Base-by-base conservation (phyloP, 2,329 filamentous ascomycete genomes). In the Curvularia verruculosa region DNA sequence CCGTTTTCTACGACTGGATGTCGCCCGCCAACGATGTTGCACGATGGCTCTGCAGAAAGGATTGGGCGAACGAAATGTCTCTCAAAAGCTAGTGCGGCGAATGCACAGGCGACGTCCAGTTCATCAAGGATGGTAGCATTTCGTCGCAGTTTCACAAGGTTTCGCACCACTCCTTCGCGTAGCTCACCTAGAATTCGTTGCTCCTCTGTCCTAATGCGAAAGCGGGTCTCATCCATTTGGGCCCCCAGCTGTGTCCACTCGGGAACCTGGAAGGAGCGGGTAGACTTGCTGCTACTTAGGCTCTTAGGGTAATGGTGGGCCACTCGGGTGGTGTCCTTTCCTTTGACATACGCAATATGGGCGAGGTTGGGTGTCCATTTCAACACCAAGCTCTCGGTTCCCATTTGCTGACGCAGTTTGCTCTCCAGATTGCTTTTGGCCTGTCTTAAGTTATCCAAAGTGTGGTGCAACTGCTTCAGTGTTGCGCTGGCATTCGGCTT, bases 71-170 rank as follows among this genome's bases (percentile, higher is more conserved):
- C 83, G 65, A 95, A 87, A 45, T 83, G 80, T 60, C 91, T 88
- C 71, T 96, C 90, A 23, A 82, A 75, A 1, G 95, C 93, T 2
- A 98, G 82, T 4, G 82, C 83, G 2, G 95, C 92, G 70, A 96
- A 96, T 0, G 92, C 92, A 53, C 91, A 91, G 2, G 90, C 86
- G 36, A 99, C 89, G 76, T 99, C 95, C 8, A 99, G 85, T 75
- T 97, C 93, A 73, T 98, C 94, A 19, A 99, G 85, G 1, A 96
- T 89, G n/a, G 87, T 84, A 10, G 94, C 93, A 75, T 97, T 98
- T 55, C 90, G 89, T 5, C 95, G 88, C 13, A 99, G 85, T 68
- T 89, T 91, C 61, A 97, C 87, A 3, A 99, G 84, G 67, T 93
- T 94, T 45, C 85, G 79, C 3, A 98, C 87, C 0, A 97, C 92